Conservation (phyloP, 2,329 filamentous ascomycete genomes). For the Phoma sp. region DNA sequence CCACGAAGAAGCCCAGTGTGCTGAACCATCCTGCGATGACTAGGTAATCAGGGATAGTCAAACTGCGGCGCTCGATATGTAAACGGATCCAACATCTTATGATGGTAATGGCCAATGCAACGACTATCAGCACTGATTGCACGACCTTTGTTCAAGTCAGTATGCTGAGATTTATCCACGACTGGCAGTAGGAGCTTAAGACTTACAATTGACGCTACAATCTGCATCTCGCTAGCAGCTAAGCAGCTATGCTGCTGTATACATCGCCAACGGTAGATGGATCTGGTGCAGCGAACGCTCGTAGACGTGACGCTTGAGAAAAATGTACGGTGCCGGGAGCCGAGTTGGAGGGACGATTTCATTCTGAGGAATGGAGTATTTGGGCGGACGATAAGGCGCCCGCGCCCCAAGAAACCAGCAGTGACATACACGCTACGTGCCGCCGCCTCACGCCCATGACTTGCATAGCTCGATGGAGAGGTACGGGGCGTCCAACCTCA, state of each 20-base stretch:
- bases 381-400: slow-evolving; percentile 7
- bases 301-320: not conserved
- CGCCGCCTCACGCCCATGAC: slow-evolving; percentile 8
- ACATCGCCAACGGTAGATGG: not conserved
- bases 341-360: not conserved
- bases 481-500: not conserved
- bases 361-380: not conserved
- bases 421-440: slow-evolving; percentile 1
- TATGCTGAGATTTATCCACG: not conserved
- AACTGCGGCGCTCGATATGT: slow-evolving; percentile 18
- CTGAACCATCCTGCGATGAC: slow-evolving; percentile 32
- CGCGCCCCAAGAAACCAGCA: slow-evolving; percentile 1
- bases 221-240: slow-evolving; percentile 12
- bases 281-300: not conserved
- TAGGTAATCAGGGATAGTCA: slow-evolving; percentile 29
- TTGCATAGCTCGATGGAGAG: slow-evolving; percentile 8
- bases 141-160: slow-evolving; percentile 14
- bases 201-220: slow-evolving; percentile 18
- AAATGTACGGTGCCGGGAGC: not conserved
- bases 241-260: not conserved
- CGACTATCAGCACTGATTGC: slow-evolving; percentile 23
- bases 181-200: not conserved
- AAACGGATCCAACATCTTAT: slow-evolving; percentile 30
- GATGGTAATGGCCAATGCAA: slow-evolving; percentile 24
- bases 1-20: slow-evolving; percentile 26